Evolutionary conservation across 2,329 filamentous ascomycete genomes (phyloP).

Genomic region (Periglandula ipomoeae): DNA sequence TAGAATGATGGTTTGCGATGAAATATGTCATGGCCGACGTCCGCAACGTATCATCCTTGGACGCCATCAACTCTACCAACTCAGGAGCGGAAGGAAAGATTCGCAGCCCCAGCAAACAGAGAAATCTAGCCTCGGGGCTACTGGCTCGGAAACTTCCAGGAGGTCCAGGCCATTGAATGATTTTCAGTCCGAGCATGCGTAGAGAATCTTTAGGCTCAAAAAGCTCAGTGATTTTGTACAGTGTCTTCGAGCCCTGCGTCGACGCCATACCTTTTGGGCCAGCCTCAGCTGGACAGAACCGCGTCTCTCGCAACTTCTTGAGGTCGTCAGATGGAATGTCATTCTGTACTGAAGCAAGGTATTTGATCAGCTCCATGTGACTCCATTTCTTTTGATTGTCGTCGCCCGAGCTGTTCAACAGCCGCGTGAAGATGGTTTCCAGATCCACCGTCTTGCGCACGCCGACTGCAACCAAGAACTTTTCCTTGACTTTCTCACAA

Average conservation of each 20-base stretch:
- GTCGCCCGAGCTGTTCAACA: conserved; percentile 54
- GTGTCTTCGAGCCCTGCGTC: conserved; percentile 37
- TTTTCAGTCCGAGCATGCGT: conserved; percentile 59
- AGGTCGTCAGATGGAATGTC: conserved; percentile 84
- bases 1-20: conserved; percentile 66
- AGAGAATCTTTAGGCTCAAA: conserved; percentile 70
- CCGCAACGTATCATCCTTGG: conserved; percentile 48
- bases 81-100: conserved; percentile 62
- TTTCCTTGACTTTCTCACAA: conserved; percentile 78
- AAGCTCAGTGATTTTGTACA: conserved; percentile 69
- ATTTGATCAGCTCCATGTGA: conserved; percentile 89
- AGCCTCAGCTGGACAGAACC: conserved; percentile 72
- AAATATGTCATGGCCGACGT: conserved; percentile 72
- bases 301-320: conserved; percentile 64
- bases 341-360: conserved; percentile 77
- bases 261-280: conserved; percentile 46
- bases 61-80: conserved; percentile 69
- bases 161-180: conserved; percentile 72
- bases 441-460: conserved; percentile 92
- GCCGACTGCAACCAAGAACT: conserved; percentile 72
- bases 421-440: conserved; percentile 81
- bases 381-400: conserved; percentile 65
- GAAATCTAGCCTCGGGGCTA: conserved; percentile 65
- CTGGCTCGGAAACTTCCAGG: conserved; percentile 52
- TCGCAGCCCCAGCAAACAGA: conserved; percentile 64